Base-by-base conservation (phyloP, 1,284 basidiomycete genomes). In the Ustilago xerochloae region DNA sequence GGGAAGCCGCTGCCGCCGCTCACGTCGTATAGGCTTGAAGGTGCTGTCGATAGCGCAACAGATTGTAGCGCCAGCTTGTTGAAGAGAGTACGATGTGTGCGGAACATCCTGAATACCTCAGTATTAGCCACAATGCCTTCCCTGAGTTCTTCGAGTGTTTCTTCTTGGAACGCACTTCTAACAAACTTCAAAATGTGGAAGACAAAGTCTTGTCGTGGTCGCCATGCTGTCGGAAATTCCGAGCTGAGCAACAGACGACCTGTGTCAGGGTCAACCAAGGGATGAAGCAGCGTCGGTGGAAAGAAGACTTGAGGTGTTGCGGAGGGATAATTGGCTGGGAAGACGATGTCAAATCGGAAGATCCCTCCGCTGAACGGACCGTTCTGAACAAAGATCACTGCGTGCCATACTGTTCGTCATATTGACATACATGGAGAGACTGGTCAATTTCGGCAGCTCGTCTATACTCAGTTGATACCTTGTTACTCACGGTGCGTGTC, bases 321-420 rank as follows among this genome's bases (percentile, higher is more conserved):
- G 8, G 45, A 50, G 0, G 75, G 77, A 22, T 63, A 80, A 10
- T 43, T 28, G 1, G 65, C 29, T 0, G 75, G 71, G 39, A 78
- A 79, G 24, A 70, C 68, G 46, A 80, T 67, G 49, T 79, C 69
- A 59, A 80, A 80, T n/a, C 75, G 64, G 48, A 79, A 77, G 36
- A 80, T 61, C 9, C 75, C 75, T 16, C 79, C 77, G 24, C 35
- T 39, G 41, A 73, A 80, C 4, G 71, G 67, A 0, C 79, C 77
- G 24, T 53, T 26, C 1, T 57, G 65, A 6, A 79, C 69, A 39
- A 80, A 80, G 48, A 79, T 58, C 10, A 80, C 75, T 18, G 55
- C 41, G 28, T 78, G 67, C 73, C 73, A 78, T 13, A 75, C 65
- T 72, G 54, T 10, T 35, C 10, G 18, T 24, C 9, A 15, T n/a